Base-by-base conservation (phyloP, 164 flowering plant species). In the Liriodendron chinense region DNA sequence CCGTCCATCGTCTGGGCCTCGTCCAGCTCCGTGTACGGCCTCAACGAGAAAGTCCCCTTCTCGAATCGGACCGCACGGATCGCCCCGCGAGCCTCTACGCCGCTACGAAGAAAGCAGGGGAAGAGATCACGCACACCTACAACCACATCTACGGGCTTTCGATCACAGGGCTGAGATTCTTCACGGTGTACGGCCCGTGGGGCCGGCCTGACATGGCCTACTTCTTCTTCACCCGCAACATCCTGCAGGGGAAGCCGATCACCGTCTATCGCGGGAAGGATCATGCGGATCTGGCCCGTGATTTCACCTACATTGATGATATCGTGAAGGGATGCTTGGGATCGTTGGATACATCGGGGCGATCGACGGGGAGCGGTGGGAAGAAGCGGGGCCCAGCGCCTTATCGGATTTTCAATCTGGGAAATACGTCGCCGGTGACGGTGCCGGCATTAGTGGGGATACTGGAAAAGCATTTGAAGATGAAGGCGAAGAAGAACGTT, bases 101-200 rank as follows among this genome's bases (percentile, higher is more conserved):
- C 18, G 79, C 79, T 6, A 77, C 79, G 6, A 77, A 77, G 72
- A 77, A 77, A 7, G 79, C 79, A 68, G 79, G 79, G 2, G 79
- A 77, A 61, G 79, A 77, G 68, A 77, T 77, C 75, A 77, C 79
- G 9, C 79, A 77, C 72, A 77, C 79, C 21, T 77, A 77, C 76
- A 77, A 77, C 62, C 79, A 77, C 62, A 77, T 77, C 71, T 72
- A 77, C 72, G 79, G 79, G 16, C 72, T 77, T 2, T 77, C 79
- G 20, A 67, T 77, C 72, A 77, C 79, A 0, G 79, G 79, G 0
- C 79, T 77, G 6, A 48, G 79, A 20, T 77, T 77, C 26, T 77
- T 77, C 76, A 77, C 79, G 1, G 79, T 77, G 6, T 77, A 77
- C 75, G 79, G 79, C n/a, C 79, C 79, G 4, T 77, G 79, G 79